These are phyloP conservation scores for Cytospora mali DNA, from an alignment of 2,329 filamentous ascomycete genomes.

Conservation along the genomic window DNA sequence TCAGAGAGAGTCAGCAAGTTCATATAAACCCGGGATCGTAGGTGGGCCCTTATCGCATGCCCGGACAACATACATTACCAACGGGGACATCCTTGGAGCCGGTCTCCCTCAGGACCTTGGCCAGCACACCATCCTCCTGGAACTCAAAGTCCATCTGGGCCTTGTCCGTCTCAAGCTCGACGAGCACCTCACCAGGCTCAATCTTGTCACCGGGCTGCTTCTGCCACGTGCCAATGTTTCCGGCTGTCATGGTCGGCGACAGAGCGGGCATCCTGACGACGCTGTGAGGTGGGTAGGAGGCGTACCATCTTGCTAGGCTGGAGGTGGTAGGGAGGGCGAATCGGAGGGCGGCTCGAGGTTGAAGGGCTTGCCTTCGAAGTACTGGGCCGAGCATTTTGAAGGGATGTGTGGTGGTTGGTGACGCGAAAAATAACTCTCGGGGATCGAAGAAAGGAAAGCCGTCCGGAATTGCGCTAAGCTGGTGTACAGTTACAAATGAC, in stretches of 20 bases:
- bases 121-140: constrained; percentile 94
- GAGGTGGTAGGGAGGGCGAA: constrained; percentile 55
- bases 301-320: constrained; percentile 67
- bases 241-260: constrained; percentile 95
- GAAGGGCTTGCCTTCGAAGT: constrained; percentile 64
- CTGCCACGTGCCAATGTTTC: constrained; percentile 97
- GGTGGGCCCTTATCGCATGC: constrained; percentile 16
- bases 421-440: constrained; percentile 33
- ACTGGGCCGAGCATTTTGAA: constrained; percentile 63
- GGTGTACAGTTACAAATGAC: constrained; percentile 30
- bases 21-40: constrained; percentile 1
- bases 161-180: constrained; percentile 99
- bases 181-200: constrained; percentile 88
- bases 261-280: constrained; percentile 97
- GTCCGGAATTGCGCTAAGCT: constrained; percentile 27
- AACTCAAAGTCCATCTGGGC: constrained; percentile 99
- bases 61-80: constrained; percentile 74
- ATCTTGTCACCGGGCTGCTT: constrained; percentile 93
- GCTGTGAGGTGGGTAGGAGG: constrained; percentile 90
- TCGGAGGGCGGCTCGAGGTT: constrained; percentile 53
- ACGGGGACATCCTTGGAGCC: constrained; percentile 94
- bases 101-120: constrained; percentile 89
- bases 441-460: constrained; percentile 28
- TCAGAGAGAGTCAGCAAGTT: constrained; percentile 19
- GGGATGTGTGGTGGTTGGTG: constrained; percentile 25